Conservation (phyloP, 805 yeast genomes). For the Lipomyces lipofer region DNA sequence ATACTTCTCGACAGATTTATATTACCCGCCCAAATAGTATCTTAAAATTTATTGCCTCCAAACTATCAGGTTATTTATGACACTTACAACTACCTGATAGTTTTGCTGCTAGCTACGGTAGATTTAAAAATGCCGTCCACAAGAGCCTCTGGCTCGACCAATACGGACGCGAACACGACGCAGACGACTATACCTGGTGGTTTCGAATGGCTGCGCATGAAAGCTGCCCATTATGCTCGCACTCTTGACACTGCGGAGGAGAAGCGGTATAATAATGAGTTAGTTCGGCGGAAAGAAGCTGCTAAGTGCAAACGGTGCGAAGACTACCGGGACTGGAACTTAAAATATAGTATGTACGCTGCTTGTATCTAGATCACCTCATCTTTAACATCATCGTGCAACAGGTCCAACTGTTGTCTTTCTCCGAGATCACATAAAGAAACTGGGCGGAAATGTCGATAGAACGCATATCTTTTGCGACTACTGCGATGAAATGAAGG, state of each 20-base stretch:
- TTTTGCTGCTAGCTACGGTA: too few species aligned
- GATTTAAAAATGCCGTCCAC: too few species aligned
- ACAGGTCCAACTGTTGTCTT: constrained; percentile 74
- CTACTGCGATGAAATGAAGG: constrained; percentile 74
- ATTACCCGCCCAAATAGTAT: too few species aligned
- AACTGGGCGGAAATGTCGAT: constrained; percentile 57
- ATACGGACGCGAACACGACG: too few species aligned
- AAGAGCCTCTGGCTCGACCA: too few species aligned
- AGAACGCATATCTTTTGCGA: constrained; percentile 68
- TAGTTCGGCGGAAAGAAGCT: constrained; percentile 2
- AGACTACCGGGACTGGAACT: constrained; percentile 75
- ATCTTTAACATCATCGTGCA: constrained; percentile 12
- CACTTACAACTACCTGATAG: too few species aligned
- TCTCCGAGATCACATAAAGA: constrained; percentile 79
- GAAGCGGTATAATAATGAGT: constrained; percentile 12
- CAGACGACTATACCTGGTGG: too few species aligned
- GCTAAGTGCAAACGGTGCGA: constrained; percentile 68
- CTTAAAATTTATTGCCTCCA: too few species aligned
- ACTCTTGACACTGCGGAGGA: constrained; percentile 15
- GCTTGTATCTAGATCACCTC: not conserved
- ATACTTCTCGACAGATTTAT: too few species aligned
- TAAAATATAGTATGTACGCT: constrained; percentile 48
- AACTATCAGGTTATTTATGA: too few species aligned
- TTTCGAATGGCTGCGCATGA: constrained; percentile 23
- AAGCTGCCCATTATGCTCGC: constrained; percentile 22